Evolutionary conservation across 805 yeast genomes (phyloP), one percentile per base, ranked within the genome.

Genomic region (Geotrichum ghanense): DNA sequence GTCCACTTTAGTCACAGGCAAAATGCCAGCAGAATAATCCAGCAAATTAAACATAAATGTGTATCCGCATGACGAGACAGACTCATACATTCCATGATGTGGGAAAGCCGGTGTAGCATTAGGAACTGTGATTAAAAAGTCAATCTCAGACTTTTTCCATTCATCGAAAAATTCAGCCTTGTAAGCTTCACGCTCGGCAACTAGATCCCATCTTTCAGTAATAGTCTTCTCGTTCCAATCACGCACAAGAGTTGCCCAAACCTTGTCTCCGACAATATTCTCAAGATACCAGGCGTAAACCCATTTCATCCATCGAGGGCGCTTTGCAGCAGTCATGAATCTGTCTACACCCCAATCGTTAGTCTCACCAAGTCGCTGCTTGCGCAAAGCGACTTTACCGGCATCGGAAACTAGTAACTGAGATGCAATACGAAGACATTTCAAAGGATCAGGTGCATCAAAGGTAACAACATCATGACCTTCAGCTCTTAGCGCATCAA

Each of bases 1-100:
- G 58, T 78, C 79, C 1, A 76, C 83, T 47, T 69, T 64, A 1
- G 78, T 69, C 3, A 79, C 78, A 0, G 86, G 87, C 26, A 81
- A 54, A 1, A 72, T 71, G 41, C 78, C 79, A 45, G 74, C 73
- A 10, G 79, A 61, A 54, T 75, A 76, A 56, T 79, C 83, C 19
- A 78, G 57, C 7, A 74, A 66, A 58, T 78, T 78, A 58, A 73
- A 68, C 56, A 69, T 63, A 22, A 75, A 68, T 2, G 86, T 79
- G 60, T 81, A 81, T 4, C 73, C 73, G 48, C 66, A 62, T 12
- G 70, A 61, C 24, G 65, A 56, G 48, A 65, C 60, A n/a, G 65
- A 53, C 41, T 66, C 58, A 45, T 61, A 59, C 19, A 58, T 55
- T 39, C 62, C 67, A 44, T 60, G 48, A 51, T 63, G 65, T 14